Evolutionary conservation across 441 rosid species (phyloP), one percentile per base, ranked within the genome.

Genomic region (Populus hybrid): DNA sequence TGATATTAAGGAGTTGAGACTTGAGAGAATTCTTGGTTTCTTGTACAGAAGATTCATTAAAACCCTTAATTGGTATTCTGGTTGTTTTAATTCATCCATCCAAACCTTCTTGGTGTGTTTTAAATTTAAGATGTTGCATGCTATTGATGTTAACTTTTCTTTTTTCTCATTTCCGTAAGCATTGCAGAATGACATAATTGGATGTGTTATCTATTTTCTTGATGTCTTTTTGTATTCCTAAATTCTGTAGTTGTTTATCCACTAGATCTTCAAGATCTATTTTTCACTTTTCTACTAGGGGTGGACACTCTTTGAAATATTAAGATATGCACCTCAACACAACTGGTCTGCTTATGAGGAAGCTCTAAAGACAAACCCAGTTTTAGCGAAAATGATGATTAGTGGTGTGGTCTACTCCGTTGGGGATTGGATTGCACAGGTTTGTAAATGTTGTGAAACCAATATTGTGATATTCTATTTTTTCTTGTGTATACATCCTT

Each of bases 341-440:
- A 95, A 89, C 86, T 95, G 99, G 99, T 69, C 74, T 79, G 98
- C 99, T 74, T 95, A 95, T 40, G 99, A 93, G 84, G 94, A 92
- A 86, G 96, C 96, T 69, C 82, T 95, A 40, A 91, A 88, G 86
- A 73, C 80, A 31, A 92, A 95, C 74, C 99, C 99, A 0, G 94
- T 95, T 80, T 81, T 93, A 69, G 99, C 98, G 0, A 95, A 95
- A 89, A 95, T 95, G 98, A 84, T 90, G 23, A 95, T 95, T 59
- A 93, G 99, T 81, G 99, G 98, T 80, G 90, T 91, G 79, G 97
- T 95, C 2, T 95, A 95, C 66, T 89, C 91, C 24, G 24, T 93
- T 21, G 99, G 99, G 66, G 99, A 95, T 81, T 95, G 99, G 99
- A 93, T 95, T 82, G 99, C 99, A n/a, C 99, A 95, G 93, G 99